Percentiles rank a stretch among this genome's conserved stretches.
phyloP scores from a whole-genome alignment of 768 basidiomycete species.

The Russula olivacea region DNA sequence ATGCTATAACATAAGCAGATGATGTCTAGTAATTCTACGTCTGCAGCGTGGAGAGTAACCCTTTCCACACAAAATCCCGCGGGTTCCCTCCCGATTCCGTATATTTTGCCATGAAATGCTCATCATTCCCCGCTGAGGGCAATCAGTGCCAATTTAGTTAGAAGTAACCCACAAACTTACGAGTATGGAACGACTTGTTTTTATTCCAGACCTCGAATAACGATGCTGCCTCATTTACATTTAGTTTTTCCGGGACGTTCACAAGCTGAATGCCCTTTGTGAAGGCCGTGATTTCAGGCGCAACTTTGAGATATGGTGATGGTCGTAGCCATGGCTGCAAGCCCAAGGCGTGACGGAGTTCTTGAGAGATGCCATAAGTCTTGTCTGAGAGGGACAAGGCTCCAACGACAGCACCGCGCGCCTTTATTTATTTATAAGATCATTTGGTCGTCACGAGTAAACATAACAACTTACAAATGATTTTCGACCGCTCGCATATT shows the following conservation, averaged over 20 bases:
- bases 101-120: conserved; percentile 73
- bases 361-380: conserved; percentile 50
- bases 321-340: conserved; percentile 39
- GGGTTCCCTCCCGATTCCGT: conserved; percentile 74
- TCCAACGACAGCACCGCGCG: conserved; percentile 65
- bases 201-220: conserved; percentile 75
- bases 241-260: conserved; percentile 52
- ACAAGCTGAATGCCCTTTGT: conserved; percentile 48
- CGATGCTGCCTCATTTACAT: conserved; percentile 60
- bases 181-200: conserved; percentile 47
- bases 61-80: conserved; percentile 57
- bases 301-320: conserved; percentile 54
- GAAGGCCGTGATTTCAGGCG: conserved; percentile 45
- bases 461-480: conserved; percentile 48
- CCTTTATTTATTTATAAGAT: conserved; percentile 37
- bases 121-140: conserved; percentile 46
- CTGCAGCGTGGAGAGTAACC: conserved; percentile 29
- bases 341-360: conserved; percentile 58
- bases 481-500: conserved; percentile 67
- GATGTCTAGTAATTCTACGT: conserved; percentile 5
- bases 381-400: conserved; percentile 61
- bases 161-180: conserved; percentile 34
- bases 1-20: neutral
- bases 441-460: neutral
- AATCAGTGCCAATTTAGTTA: conserved; percentile 1